A percentile compares a stretch with the other conserved stretches of the same genome.
phyloP scores from a whole-genome alignment of 2,329 filamentous ascomycete genomes.

The Sarocladiaceae sp. region DNA sequence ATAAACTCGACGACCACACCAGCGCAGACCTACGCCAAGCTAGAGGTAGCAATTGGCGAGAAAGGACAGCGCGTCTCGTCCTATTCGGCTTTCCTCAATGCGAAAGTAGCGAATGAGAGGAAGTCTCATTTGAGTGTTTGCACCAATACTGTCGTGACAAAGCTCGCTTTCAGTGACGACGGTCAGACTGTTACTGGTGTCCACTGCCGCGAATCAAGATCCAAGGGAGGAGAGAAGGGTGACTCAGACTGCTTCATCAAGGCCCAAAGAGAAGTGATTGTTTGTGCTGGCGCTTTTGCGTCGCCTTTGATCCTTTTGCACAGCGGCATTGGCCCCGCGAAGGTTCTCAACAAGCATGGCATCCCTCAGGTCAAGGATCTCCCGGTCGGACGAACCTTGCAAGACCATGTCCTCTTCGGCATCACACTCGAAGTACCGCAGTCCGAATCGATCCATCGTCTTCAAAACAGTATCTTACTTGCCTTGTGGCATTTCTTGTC shows the following conservation, averaged over 20 bases:
- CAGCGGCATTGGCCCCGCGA: conserved; percentile 26
- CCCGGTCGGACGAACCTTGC: conserved; percentile 35
- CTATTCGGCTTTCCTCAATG: conserved; percentile 22
- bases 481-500: background rate
- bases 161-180: conserved; percentile 18
- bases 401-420: conserved; percentile 39
- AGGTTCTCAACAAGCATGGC: conserved; percentile 25
- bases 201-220: conserved; percentile 4
- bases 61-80: conserved; percentile 21
- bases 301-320: conserved; percentile 21
- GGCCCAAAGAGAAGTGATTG: background rate
- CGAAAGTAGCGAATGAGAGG: conserved; percentile 16
- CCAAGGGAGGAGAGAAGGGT: background rate
- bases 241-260: background rate
- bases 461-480: background rate
- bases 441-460: background rate
- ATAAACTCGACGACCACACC: conserved; percentile 22
- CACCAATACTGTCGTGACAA: conserved; percentile 23
- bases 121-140: conserved; percentile 23
- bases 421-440: background rate
- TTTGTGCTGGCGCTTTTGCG: background rate
- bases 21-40: conserved; percentile 22
- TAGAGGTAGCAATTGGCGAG: conserved; percentile 23
- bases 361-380: conserved; percentile 28
- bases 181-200: conserved; percentile 20